Conservation (phyloP, 192 early-diverging fungal species). For the Coemansia aciculifera region DNA sequence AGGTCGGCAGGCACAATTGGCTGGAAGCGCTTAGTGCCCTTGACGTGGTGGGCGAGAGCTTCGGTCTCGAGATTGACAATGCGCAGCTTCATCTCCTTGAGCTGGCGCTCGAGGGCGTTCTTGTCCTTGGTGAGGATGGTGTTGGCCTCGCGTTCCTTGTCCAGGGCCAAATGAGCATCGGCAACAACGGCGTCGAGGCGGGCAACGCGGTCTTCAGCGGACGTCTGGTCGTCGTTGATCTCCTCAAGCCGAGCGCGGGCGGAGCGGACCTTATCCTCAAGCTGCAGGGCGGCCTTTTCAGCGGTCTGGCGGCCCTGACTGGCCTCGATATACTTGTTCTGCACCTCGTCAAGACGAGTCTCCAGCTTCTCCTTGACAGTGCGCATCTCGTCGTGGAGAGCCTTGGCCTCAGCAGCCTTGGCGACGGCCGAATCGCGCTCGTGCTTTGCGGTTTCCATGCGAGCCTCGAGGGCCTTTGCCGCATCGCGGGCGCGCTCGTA, state of each 20-base stretch:
- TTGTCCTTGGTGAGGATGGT: slow-evolving; percentile 78
- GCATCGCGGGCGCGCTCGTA: slow-evolving; percentile 54
- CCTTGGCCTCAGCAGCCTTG: slow-evolving; percentile 62
- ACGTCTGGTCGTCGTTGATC: slow-evolving; percentile 63
- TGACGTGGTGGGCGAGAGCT: slow-evolving; percentile 60
- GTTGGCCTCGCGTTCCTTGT: slow-evolving; percentile 63
- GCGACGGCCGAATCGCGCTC: slow-evolving; percentile 58
- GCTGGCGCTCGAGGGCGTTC: slow-evolving; percentile 74
- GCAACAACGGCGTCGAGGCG: slow-evolving; percentile 50
- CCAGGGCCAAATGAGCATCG: slow-evolving; percentile 63
- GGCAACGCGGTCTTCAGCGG: slow-evolving; percentile 66
- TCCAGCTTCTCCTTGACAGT: slow-evolving; percentile 74
- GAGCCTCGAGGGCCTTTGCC: slow-evolving; percentile 61
- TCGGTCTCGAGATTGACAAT: slow-evolving; percentile 76
- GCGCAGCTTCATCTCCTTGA: slow-evolving; percentile 76
- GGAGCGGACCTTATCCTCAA: slow-evolving; percentile 74
- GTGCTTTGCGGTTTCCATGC: slow-evolving; percentile 64
- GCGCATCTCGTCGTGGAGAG: slow-evolving; percentile 64
- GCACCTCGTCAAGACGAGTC: slow-evolving; percentile 68
- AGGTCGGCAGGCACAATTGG: slow-evolving; percentile 45
- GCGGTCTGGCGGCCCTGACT: slow-evolving; percentile 70
- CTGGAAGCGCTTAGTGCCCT: slow-evolving; percentile 55
- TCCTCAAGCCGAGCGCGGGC: slow-evolving; percentile 75
- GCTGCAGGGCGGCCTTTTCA: slow-evolving; percentile 63
- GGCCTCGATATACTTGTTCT: slow-evolving; percentile 62